phyloP scores from a whole-genome alignment of 164 flowering plant genomes.

The Chloranthus sessilifolius region DNA sequence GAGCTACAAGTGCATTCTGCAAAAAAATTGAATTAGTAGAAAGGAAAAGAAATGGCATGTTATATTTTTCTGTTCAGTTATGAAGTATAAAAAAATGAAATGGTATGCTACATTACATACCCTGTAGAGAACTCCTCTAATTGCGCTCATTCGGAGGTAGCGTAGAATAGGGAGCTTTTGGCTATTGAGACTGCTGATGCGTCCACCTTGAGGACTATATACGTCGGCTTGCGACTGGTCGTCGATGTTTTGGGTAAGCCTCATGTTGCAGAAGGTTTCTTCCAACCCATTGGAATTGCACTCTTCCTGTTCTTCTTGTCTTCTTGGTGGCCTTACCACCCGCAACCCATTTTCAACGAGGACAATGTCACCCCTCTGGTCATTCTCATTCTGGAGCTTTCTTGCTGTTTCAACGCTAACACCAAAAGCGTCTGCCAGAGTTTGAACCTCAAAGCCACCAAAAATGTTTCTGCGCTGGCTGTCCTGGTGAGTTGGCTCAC shows the following conservation, averaged over 20 bases:
- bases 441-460: slow-evolving; percentile 22
- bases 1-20: slow-evolving; percentile 51
- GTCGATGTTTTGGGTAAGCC: slow-evolving; percentile 47
- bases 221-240: slow-evolving; percentile 45
- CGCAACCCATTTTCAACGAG: slow-evolving; percentile 20
- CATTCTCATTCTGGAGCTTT: slow-evolving; percentile 21
- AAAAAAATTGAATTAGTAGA: background rate
- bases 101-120: too few relatives aligned
- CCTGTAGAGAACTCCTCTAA: slow-evolving; percentile 45
- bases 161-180: slow-evolving; percentile 50
- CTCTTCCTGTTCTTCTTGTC: slow-evolving; percentile 6
- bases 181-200: slow-evolving; percentile 48
- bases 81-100: background rate
- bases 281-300: slow-evolving; percentile 46
- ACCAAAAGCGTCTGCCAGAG: slow-evolving; percentile 22
- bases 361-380: slow-evolving; percentile 27
- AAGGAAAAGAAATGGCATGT: background rate
- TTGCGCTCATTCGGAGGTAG: slow-evolving; percentile 43
- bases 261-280: slow-evolving; percentile 49
- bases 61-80: background rate
- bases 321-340: slow-evolving; percentile 24
- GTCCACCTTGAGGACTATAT: slow-evolving; percentile 46
- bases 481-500: background rate
- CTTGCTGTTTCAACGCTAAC: slow-evolving; percentile 26
- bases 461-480: slow-evolving; percentile 26